Conservation (phyloP, 2,329 filamentous ascomycete genomes). For the Diaporthe nobilis region DNA sequence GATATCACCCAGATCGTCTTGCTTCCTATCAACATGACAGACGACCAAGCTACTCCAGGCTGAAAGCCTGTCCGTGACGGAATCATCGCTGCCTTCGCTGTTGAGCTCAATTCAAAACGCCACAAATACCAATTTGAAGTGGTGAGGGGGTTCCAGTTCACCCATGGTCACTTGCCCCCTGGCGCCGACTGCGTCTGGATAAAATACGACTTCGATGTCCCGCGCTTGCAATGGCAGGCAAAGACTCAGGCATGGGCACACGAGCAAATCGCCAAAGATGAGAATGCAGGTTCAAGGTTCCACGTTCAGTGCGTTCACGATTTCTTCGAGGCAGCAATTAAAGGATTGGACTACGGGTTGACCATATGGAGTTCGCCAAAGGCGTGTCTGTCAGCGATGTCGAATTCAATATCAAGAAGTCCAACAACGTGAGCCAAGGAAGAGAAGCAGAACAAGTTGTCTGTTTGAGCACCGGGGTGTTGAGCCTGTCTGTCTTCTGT, state of each 20-base stretch:
- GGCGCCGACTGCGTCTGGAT: background rate
- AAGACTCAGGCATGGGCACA: background rate
- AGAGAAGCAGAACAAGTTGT: background rate
- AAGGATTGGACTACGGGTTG: background rate
- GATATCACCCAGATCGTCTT: background rate
- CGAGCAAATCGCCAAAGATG: background rate
- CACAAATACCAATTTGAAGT: background rate
- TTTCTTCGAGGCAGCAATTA: background rate
- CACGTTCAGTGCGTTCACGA: background rate
- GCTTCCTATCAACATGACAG: background rate
- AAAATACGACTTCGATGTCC: background rate
- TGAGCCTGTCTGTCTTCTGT: background rate
- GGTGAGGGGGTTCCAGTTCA: background rate
- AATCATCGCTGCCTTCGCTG: background rate
- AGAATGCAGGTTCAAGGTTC: background rate
- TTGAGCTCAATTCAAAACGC: background rate
- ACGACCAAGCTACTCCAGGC: background rate
- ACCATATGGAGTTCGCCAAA: background rate
- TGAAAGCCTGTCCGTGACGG: background rate
- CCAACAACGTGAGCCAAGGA: background rate
- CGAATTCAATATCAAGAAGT: background rate
- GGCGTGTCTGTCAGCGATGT: background rate
- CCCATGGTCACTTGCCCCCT: background rate
- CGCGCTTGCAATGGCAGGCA: background rate
- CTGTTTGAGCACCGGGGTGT: background rate